Percentiles rank a stretch among this genome's conserved stretches.
Conservation (phyloP, 257 asterid species). For the Lycium barbarum region DNA sequence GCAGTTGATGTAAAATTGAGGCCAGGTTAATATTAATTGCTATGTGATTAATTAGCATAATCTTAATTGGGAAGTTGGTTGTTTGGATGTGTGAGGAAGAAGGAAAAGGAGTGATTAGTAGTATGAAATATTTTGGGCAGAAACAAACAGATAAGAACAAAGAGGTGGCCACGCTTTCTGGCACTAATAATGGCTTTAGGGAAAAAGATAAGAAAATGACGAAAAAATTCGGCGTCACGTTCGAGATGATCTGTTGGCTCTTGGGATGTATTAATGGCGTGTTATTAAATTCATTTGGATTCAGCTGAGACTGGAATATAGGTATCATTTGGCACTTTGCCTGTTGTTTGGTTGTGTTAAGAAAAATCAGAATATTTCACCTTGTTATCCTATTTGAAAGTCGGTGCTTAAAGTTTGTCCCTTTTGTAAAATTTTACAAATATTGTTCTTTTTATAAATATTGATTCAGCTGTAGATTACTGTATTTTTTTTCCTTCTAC, state of each 20-base stretch:
- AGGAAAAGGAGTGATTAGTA: neutral
- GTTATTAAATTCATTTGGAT: neutral
- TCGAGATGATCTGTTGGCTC: neutral
- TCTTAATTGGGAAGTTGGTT: neutral
- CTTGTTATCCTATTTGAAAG: neutral
- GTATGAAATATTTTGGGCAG: neutral
- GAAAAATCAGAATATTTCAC: neutral
- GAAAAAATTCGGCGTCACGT: neutral
- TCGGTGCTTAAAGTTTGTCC: neutral
- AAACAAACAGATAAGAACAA: conserved; percentile 28
- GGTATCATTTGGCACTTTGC: neutral
- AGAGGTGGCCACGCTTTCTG: conserved; percentile 5
- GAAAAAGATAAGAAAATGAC: neutral
- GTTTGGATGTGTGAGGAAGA: neutral
- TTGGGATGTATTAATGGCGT: neutral
- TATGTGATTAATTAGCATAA: neutral
- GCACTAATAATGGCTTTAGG: conserved; percentile 7
- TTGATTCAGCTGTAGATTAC: neutral
- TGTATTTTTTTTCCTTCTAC: too few species aligned
- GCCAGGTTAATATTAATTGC: neutral
- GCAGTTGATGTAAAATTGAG: conserved; percentile 23
- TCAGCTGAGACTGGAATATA: neutral
- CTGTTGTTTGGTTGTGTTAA: neutral
- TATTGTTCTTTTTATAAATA: neutral
- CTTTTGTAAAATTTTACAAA: neutral